A percentile compares a stretch with the other conserved stretches of the same genome.
Conservation (phyloP, 2,329 filamentous ascomycete species). For the Diaporthe sp. region DNA sequence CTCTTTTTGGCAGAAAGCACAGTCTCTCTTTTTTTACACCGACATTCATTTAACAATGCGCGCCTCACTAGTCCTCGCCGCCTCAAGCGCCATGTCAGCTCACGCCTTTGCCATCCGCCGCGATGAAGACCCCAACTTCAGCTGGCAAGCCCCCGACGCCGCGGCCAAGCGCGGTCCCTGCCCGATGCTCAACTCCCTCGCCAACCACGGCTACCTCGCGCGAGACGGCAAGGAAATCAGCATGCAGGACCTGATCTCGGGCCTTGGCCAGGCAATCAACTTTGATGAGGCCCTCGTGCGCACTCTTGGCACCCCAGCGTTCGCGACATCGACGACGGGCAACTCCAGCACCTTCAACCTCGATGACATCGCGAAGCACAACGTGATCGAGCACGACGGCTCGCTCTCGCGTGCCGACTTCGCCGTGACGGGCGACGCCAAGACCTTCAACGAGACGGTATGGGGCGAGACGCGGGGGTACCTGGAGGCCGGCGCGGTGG, state of each 20-base stretch:
- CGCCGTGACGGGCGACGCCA: conserved; percentile 17
- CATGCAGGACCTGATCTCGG: conserved; percentile 18
- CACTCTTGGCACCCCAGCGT: conserved; percentile 10
- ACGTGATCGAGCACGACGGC: conserved; percentile 32
- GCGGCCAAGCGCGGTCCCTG: conserved; percentile 18
- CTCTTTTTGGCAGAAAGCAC: conserved; percentile 4
- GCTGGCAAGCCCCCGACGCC: conserved; percentile 13
- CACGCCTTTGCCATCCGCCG: conserved; percentile 17
- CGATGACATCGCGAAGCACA: conserved; percentile 25
- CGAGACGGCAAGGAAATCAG: conserved; percentile 19
- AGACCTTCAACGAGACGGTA: conserved; percentile 21
- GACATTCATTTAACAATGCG: conserved; percentile 14
- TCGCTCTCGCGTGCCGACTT: conserved; percentile 20
- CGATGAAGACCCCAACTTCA: conserved; percentile 22
- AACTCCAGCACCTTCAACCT: conserved; percentile 24
- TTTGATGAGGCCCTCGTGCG: conserved; percentile 15
- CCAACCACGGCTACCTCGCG: conserved; percentile 31
- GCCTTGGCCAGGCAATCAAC: conserved; percentile 8
- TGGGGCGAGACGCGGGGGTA: conserved; percentile 14
- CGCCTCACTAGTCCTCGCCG: conserved; percentile 2
- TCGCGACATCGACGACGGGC: conserved; percentile 11
- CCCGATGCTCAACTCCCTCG: conserved; percentile 31
- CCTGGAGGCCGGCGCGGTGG: conserved; percentile 14
- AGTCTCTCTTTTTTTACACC: conserved; percentile 7
- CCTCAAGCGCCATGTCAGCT: conserved; percentile 16